These are phyloP conservation scores for Diaporthe citriasiana DNA, from an alignment of 2,329 filamentous ascomycete species.

Conservation along the genomic window DNA sequence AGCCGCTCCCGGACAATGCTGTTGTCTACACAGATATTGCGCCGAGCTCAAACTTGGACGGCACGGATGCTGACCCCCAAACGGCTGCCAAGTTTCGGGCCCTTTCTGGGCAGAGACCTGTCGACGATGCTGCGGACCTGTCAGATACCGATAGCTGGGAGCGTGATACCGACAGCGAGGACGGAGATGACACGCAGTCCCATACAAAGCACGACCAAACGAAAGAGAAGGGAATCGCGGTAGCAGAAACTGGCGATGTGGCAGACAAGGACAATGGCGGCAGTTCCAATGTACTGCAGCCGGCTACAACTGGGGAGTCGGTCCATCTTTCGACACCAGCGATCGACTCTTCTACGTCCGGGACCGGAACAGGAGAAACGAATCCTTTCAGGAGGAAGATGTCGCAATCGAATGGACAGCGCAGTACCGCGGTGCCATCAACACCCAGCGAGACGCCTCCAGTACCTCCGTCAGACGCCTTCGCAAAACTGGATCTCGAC, in stretches of 20 bases:
- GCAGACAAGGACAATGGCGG: slow-evolving; percentile 2
- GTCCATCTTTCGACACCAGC: not conserved
- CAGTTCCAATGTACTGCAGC: not conserved
- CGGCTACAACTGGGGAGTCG: slow-evolving; percentile 7
- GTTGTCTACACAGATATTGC: slow-evolving; percentile 46
- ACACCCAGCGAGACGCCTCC: slow-evolving; percentile 42
- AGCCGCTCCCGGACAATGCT: slow-evolving; percentile 52
- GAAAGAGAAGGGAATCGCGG: not conserved
- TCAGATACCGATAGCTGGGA: slow-evolving; percentile 44
- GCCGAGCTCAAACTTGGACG: slow-evolving; percentile 47
- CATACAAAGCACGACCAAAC: not conserved
- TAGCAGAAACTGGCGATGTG: not conserved
- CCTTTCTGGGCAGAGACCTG: not conserved
- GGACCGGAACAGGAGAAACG: slow-evolving; percentile 53
- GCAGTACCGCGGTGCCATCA: slow-evolving; percentile 33
- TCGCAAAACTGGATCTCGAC: slow-evolving; percentile 59
- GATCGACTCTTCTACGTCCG: not conserved
- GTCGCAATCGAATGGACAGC: slow-evolving; percentile 42
- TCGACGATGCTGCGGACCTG: slow-evolving; percentile 28
- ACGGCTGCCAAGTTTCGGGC: not conserved
- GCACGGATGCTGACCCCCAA: slow-evolving; percentile 42
- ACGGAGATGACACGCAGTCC: slow-evolving; percentile 10
- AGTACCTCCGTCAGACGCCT: slow-evolving; percentile 53
- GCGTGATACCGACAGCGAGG: slow-evolving; percentile 37
- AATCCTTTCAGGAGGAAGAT: slow-evolving; percentile 70